Evolutionary conservation across 768 basidiomycete genomes (phyloP).

Genomic region (Kwoniella bestiolae): DNA sequence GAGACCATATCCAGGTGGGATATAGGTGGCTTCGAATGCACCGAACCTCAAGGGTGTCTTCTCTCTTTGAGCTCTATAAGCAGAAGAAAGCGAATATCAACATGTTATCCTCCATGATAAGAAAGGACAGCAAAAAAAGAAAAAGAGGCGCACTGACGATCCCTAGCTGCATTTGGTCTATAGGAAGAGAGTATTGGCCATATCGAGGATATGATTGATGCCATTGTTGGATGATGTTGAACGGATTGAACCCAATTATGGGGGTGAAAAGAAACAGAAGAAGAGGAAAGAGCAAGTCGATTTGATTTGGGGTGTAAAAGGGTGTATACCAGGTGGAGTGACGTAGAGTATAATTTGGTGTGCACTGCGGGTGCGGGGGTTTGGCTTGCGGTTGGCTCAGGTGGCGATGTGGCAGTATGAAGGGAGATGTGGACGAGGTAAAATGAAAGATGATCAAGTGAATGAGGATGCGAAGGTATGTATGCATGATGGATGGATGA

Average conservation of each 20-base stretch:
- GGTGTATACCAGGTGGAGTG: neutral
- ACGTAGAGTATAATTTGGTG: conserved; percentile 12
- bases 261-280: conserved; percentile 12
- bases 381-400: neutral
- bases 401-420: conserved; percentile 25
- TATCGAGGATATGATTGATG: conserved; percentile 31
- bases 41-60: conserved; percentile 46
- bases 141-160: conserved; percentile 33
- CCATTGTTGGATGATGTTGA: conserved; percentile 21
- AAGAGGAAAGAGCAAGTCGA: neutral
- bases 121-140: neutral
- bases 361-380: too few relatives aligned
- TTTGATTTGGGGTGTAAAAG: neutral
- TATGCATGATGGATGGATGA: neutral
- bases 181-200: conserved; percentile 47
- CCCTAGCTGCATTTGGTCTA: conserved; percentile 41
- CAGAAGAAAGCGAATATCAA: conserved; percentile 7
- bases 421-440: neutral
- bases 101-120: neutral
- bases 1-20: conserved; percentile 44
- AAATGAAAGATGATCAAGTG: neutral
- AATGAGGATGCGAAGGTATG: neutral
- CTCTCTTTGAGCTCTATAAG: conserved; percentile 27
- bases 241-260: neutral
- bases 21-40: conserved; percentile 52